Evolutionary conservation across 768 basidiomycete species (phyloP).

Genomic region (Clathrus columnatus): DNA sequence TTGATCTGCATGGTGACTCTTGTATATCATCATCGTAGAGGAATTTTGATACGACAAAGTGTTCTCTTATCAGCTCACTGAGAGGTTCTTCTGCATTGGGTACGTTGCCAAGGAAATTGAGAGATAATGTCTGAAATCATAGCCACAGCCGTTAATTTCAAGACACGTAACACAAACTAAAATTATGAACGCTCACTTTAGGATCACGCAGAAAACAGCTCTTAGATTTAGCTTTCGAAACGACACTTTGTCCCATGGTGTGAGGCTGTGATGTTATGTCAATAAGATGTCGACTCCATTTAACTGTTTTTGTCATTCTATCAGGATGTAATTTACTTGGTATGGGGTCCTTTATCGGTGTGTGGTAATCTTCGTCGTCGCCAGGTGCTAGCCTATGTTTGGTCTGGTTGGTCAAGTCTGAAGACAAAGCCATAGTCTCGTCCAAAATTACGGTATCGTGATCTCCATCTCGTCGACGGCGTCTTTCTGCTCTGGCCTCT

Average conservation of each 20-base stretch:
- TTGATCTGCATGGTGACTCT: slow-evolving; percentile 13
- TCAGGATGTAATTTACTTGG: slow-evolving; percentile 34
- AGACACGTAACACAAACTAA: slow-evolving; percentile 6
- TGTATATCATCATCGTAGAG: slow-evolving; percentile 63
- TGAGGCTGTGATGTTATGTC: slow-evolving; percentile 44
- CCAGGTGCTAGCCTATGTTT: slow-evolving; percentile 61
- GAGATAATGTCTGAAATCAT: slow-evolving; percentile 40
- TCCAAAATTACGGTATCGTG: slow-evolving; percentile 26
- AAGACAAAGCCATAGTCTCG: slow-evolving; percentile 14
- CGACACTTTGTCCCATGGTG: slow-evolving; percentile 10
- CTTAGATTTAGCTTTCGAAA: slow-evolving; percentile 29
- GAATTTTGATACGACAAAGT: slow-evolving; percentile 66
- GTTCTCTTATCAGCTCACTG: slow-evolving; percentile 51
- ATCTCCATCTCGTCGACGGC: slow-evolving; percentile 47
- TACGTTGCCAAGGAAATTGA: slow-evolving; percentile 71
- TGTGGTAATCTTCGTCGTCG: slow-evolving; percentile 74
- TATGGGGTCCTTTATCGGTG: slow-evolving; percentile 40
- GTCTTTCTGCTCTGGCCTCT: slow-evolving; percentile 46
- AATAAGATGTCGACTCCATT: slow-evolving; percentile 67
- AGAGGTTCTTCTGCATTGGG: slow-evolving; percentile 47
- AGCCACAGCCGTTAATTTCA: slow-evolving; percentile 7
- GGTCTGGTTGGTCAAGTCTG: slow-evolving; percentile 14
- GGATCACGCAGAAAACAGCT: slow-evolving; percentile 61
- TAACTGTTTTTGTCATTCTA: slow-evolving; percentile 48
- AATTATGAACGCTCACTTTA: slow-evolving; percentile 42